Base-by-base conservation (phyloP, 768 basidiomycete genomes). In the Lentinula lateritia region DNA sequence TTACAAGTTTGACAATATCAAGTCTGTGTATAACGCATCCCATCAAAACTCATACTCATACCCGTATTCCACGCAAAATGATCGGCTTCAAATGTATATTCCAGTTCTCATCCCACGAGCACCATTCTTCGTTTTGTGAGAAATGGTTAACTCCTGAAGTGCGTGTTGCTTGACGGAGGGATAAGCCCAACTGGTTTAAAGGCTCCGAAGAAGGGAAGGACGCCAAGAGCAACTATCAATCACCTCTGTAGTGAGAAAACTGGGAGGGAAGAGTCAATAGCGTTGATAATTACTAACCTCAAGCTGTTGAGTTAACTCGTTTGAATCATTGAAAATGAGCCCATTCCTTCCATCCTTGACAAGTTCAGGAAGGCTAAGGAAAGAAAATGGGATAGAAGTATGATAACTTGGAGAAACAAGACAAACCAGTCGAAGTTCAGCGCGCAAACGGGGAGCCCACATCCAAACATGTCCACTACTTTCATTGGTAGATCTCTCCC, bases 401-500 rank as follows among this genome's bases (percentile, higher is more conserved):
- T n/a, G n/a, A n/a, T n/a, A n/a, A n/a, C n/a, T n/a, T n/a, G n/a
- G n/a, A n/a, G 58, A 43, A n/a, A 20, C 53, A 34, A 15, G 61
- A 35, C 35, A 66, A 63, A 95, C 95, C 93, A 96, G 45, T 80
- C 75, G 69, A 96, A 99, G 53, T 87, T 80, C 3, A 94, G 80
- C 0, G 97, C 95, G 63, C 95, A 90, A 7, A 98, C 97, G 0
- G 96, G 96, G 60, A 98, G 78, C 5, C 89, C 89, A 66, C 95
- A 98, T 4, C 97, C 97, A 75, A 98, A 98, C 96, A 98, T 98
- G 72, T 99, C 97, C 6, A 99, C 94, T 5, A 99, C 87, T 73
- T 99, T 99, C 97, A 99, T 99, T 2, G 97, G 97, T 59, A 99
- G 77, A 73, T 99, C 97, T 61, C 95, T 75, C 1, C 84, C 90